Conservation (phyloP, 371 early-diverging fungal genomes). For the Mortierella sp. region DNA sequence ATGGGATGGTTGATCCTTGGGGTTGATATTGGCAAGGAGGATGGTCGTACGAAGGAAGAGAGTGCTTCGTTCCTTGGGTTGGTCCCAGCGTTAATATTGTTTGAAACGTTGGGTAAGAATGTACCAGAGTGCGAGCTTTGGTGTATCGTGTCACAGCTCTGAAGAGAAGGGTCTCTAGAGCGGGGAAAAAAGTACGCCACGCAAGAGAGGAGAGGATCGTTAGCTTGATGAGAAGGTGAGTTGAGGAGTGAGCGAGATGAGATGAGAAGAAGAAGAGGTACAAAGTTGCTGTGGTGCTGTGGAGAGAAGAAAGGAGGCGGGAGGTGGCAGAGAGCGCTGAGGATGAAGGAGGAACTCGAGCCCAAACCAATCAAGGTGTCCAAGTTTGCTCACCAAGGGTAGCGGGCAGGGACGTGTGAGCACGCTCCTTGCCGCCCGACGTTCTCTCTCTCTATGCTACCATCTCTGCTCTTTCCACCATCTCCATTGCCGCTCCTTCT, state of each 20-base stretch:
- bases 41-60: not conserved
- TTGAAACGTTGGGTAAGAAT: not conserved
- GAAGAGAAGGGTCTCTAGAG: not conserved
- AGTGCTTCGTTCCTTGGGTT: not conserved
- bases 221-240: too few relatives aligned
- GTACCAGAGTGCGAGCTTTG: not conserved
- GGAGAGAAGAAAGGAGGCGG: not conserved
- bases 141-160: slow-evolving; percentile 1
- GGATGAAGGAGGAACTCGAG: too few relatives aligned
- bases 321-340: not conserved
- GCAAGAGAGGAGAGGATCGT: not conserved
- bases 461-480: too few relatives aligned
- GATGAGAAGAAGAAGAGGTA: not conserved
- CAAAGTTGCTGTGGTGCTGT: not conserved
- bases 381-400: too few relatives aligned
- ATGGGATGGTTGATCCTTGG: not conserved
- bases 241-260: too few relatives aligned
- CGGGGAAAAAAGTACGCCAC: not conserved
- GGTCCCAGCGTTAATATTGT: not conserved
- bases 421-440: too few relatives aligned
- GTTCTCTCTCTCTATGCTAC: too few relatives aligned
- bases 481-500: too few relatives aligned
- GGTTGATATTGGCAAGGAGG: not conserved
- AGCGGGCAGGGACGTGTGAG: too few relatives aligned
- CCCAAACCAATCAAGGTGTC: too few relatives aligned